phyloP scores from a whole-genome alignment of 2,329 filamentous ascomycete genomes.

The Tolypocladium paradoxum region DNA sequence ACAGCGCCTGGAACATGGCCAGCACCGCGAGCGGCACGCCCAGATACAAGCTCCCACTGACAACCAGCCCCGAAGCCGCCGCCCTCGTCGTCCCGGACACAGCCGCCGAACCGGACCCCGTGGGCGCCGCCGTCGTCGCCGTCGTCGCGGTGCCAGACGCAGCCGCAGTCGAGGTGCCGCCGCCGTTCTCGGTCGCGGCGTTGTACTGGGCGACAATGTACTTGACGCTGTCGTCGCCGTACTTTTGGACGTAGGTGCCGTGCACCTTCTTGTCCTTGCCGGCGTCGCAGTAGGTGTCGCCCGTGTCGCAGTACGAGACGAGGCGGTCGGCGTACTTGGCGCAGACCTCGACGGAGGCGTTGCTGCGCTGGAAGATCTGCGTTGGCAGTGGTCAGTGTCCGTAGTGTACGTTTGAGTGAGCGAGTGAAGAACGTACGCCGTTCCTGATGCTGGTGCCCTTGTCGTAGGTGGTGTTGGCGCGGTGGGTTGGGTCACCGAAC shows the following conservation, averaged over 20 bases:
- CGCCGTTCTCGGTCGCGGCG: background rate
- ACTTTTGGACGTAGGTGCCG: constrained; percentile 23
- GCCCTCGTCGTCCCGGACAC: background rate
- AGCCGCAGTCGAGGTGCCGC: background rate
- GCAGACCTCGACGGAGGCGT: constrained; percentile 18
- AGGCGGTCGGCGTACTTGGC: constrained; percentile 23
- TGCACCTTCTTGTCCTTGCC: constrained; percentile 20
- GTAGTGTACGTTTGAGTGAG: background rate
- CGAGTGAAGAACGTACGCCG: constrained; percentile 21
- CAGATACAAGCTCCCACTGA: background rate
- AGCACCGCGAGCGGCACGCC: background rate
- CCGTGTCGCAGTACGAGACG: constrained; percentile 29
- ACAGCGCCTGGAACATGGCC: background rate
- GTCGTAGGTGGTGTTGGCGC: constrained; percentile 23
- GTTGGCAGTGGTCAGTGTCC: background rate
- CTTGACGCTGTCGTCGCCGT: constrained; percentile 22
- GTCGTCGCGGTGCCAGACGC: background rate
- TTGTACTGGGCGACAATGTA: constrained; percentile 23
- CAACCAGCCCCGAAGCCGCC: background rate
- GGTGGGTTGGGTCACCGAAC: constrained; percentile 31
- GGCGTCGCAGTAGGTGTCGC: constrained; percentile 28
- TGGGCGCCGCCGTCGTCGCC: background rate
- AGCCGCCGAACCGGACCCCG: background rate
- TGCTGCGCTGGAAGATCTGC: constrained; percentile 26
- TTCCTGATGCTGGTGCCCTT: constrained; percentile 23